Percentiles rank a stretch among this genome's conserved stretches.
Conservation (phyloP, 2,329 filamentous ascomycete species). For the Chaetoscypha palmicola region DNA sequence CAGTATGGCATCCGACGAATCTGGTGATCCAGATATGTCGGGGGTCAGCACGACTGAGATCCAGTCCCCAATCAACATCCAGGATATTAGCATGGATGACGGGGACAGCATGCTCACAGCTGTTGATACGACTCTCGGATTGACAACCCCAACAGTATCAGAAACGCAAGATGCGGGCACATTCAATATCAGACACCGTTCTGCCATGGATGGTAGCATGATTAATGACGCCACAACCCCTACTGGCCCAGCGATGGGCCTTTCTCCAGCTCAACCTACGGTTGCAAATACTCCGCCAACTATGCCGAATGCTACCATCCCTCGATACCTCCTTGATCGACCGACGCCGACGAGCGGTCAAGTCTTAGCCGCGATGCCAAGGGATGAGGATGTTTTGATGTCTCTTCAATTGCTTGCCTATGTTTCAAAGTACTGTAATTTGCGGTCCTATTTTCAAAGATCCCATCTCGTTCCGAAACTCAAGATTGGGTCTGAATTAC, state of each 20-base stretch:
- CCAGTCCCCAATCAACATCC: slow-evolving; percentile 74
- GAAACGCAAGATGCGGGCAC: slow-evolving; percentile 80
- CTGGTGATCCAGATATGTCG: slow-evolving; percentile 66
- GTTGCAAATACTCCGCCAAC: slow-evolving; percentile 67
- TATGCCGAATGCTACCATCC: slow-evolving; percentile 65
- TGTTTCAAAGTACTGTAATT: slow-evolving; percentile 96
- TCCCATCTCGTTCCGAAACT: slow-evolving; percentile 90
- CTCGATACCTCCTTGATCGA: slow-evolving; percentile 71
- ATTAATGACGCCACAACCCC: slow-evolving; percentile 63
- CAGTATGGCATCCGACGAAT: slow-evolving; percentile 71
- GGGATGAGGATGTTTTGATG: slow-evolving; percentile 97
- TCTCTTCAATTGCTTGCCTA: slow-evolving; percentile 94
- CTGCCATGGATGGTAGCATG: slow-evolving; percentile 76
- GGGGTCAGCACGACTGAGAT: slow-evolving; percentile 70
- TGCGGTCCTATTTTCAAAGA: slow-evolving; percentile 89
- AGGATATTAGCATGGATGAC: slow-evolving; percentile 71
- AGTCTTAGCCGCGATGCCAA: slow-evolving; percentile 83
- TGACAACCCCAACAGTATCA: slow-evolving; percentile 72
- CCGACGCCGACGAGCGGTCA: slow-evolving; percentile 59
- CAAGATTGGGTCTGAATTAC: slow-evolving; percentile 80
- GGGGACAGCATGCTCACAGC: slow-evolving; percentile 69
- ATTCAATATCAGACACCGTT: slow-evolving; percentile 89
- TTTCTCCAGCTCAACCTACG: slow-evolving; percentile 57
- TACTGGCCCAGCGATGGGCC: slow-evolving; percentile 59
- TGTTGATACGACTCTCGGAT: slow-evolving; percentile 61